Evolutionary conservation across 2,329 filamentous ascomycete genomes (phyloP), one percentile per base, ranked within the genome.

Genomic region (Sordariomycetes sp.): DNA sequence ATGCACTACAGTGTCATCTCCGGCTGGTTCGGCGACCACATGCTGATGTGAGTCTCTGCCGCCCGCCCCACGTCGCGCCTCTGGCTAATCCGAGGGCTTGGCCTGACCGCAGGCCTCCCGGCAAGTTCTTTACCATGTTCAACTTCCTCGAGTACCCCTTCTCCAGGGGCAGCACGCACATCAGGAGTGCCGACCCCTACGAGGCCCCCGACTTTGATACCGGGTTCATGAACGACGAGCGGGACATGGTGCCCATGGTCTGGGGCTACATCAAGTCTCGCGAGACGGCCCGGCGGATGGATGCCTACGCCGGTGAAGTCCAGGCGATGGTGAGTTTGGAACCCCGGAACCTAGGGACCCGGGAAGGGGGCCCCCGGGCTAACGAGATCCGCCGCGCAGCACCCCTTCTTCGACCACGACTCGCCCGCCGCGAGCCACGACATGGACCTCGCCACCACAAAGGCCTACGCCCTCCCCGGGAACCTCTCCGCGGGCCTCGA

Each of bases 51-150:
- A 65, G 73, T 59, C 8, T 17, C 12, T n/a, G n/a, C 39, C 7
- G 8, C 13, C 39, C n/a, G 10, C 13, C 22, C 24, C 25, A 5
- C n/a, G 22, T 22, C 55, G 10, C 8, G 32, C 12, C n/a, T n/a
- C 48, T 28, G 15, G 45, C 68, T 61, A 70, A 76, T 66, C 73
- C 79, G 64, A 32, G 28, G n/a, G n/a, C n/a, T n/a, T n/a, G n/a
- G n/a, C 77, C 12, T 17, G 20, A 10, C 22, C n/a, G 72, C 54
- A 85, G 87, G 78, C 86, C 86, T 0, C 80, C 85, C 1, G 86
- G 86, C 62, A 89, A 90, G 61, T 90, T 89, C 77, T 89, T 90
- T 73, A 86, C 82, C 65, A 90, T 90, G 85, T 89, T 89, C 78
- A 85, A 89, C 68, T 90, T 89, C 79, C 69, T 89, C 63, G 84